Base-by-base conservation (phyloP, 257 asterid genomes). In the Primulina eburnea region DNA sequence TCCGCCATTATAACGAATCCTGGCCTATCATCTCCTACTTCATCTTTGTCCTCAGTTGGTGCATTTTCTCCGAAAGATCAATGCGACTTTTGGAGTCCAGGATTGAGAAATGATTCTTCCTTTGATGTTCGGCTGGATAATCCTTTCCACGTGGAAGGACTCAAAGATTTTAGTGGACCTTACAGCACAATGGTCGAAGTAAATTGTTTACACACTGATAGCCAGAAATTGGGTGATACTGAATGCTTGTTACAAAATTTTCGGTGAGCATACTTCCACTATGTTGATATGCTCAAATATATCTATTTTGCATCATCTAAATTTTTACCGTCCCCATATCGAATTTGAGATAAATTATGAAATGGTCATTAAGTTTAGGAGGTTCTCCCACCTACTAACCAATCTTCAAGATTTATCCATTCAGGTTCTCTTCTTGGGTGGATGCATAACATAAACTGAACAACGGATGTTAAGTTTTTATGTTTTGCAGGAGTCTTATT, bases 171-270 rank as follows among this genome's bases (percentile, higher is more conserved):
- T 76, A 81, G 88, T 29, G 88, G 90, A 69, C 90, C 90, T 76
- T 85, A 81, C 80, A 85, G 88, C 87, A 81, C 84, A 32, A 82
- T 83, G 93, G 82, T 87, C 71, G 92, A 86, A 80, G 80, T 86
- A 63, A 83, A 77, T 67, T 80, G 85, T 62, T 72, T 86, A 55
- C 73, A 82, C 71, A 69, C 86, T 67, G 87, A 86, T 70, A 57
- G 72, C 66, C 85, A 78, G 72, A 83, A 83, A 75, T 66, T 81
- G 73, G 81, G 86, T 8, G 83, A 83, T 43, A 72, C 71, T n/a
- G 90, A 85, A 66, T 82, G 78, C 47, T 77, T 82, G 76, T 76
- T 85, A 61, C 87, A 82, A 70, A 69, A 82, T 64, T 87, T 77
- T 76, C 79, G 86, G 90, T 87, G 50, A 70, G 73, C 40, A 16